Base-by-base conservation (phyloP, 2,329 filamentous ascomycete genomes). In the Penicillium digitatum region DNA sequence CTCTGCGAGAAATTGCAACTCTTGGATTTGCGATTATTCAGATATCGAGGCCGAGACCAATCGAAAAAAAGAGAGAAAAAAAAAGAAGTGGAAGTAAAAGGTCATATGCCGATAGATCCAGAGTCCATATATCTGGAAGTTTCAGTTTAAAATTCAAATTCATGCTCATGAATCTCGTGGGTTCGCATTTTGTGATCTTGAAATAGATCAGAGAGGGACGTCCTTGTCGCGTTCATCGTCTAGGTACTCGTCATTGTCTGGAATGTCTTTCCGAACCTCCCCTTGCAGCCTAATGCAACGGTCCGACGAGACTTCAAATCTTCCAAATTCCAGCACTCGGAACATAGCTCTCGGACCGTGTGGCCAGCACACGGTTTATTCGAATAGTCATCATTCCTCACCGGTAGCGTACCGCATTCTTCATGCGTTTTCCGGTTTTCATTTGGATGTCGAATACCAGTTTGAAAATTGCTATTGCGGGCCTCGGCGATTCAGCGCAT, bases 401-500 rank as follows among this genome's bases (percentile, higher is more conserved):
- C 26, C 34, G 22, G 29, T 18, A 40, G 38, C 40, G n/a, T 10
- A 46, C 22, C 24, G 38, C 40, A 53, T 44, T 49, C 48, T 47
- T 45, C 11, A 8, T 29, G 40, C 31, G 24, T 12, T 26, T 35
- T 31, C 29, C 47, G 32, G 46, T 38, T 32, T 39, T n/a, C 14
- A 26, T 31, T 24, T 43, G 38, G n/a, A 32, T 31, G 27, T 34
- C 32, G 20, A 22, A 44, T 40, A 16, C 34, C 14, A 38, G 20
- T 43, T 14, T 16, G 18, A 18, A n/a, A 27, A n/a, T 58, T 69
- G 68, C 62, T 71, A 63, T 42, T 66, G 64, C 42, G 72, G 62
- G 6, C 73, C 74, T 45, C 72, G 70, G 48, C 75, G 73, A 55
- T 77, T 75, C 47, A 78, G 62, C 31, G 74, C 74, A 61, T 76